Conservation (phyloP, 306 rosid species). For the Styphnolobium japonicum region DNA sequence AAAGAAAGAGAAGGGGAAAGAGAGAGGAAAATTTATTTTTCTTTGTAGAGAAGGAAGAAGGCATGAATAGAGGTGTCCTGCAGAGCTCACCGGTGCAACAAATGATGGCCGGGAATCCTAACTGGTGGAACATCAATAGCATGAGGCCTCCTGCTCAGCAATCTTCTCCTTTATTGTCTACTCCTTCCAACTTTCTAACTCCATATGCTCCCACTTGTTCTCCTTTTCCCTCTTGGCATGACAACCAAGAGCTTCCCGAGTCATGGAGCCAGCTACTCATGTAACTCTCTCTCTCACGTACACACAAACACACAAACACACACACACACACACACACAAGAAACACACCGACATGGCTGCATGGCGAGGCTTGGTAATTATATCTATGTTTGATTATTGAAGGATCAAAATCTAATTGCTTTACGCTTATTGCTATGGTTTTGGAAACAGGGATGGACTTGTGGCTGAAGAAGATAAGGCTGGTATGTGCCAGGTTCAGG, state of each 20-base stretch:
- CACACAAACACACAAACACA: too few relatives aligned
- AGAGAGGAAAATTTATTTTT: background rate
- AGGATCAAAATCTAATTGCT: background rate
- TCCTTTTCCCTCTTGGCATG: constrained; percentile 49
- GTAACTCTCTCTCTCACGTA: constrained; percentile 28
- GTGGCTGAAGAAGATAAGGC: constrained; percentile 57
- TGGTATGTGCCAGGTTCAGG: constrained; percentile 38
- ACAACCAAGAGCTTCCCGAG: constrained; percentile 58
- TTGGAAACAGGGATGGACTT: constrained; percentile 52
- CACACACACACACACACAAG: background rate
- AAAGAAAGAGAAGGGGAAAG: background rate
- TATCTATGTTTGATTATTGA: background rate
- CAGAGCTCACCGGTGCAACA: constrained; percentile 80
- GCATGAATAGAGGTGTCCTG: constrained; percentile 63
- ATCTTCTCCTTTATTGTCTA: constrained; percentile 41
- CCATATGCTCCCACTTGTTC: constrained; percentile 38
- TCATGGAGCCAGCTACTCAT: constrained; percentile 73
- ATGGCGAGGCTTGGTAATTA: background rate
- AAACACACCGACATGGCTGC: background rate
- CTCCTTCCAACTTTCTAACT: constrained; percentile 22
- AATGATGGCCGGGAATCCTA: constrained; percentile 81
- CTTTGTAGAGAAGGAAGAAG: background rate
- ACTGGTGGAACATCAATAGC: constrained; percentile 63
- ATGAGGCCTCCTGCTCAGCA: constrained; percentile 42
- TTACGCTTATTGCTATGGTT: background rate